Conservation (phyloP, 441 rosid genomes). For the Arabidopsis hybrid region DNA sequence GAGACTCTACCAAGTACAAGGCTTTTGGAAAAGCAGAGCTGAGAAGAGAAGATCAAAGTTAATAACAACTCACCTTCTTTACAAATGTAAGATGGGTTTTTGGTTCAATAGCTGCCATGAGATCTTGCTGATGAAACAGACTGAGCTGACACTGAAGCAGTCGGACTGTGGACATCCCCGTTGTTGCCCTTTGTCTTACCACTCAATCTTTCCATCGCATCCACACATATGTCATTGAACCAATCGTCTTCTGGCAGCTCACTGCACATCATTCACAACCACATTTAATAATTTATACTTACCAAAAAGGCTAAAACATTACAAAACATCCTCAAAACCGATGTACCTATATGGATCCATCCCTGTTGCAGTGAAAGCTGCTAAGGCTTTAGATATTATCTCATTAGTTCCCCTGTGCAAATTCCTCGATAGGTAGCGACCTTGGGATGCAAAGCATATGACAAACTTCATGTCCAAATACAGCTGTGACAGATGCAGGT, state of each 20-base stretch:
- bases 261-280: slow-evolving; percentile 51
- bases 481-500: slow-evolving; percentile 59
- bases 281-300: slow-evolving; percentile 7
- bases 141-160: slow-evolving; percentile 96
- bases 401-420: slow-evolving; percentile 90
- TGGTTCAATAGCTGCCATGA: slow-evolving; percentile 66
- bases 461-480: slow-evolving; percentile 98
- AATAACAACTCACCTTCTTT: slow-evolving; percentile 28
- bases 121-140: slow-evolving; percentile 94
- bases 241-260: slow-evolving; percentile 91
- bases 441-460: slow-evolving; percentile 92
- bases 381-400: slow-evolving; percentile 81
- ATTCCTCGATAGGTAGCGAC: slow-evolving; percentile 94
- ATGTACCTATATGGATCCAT: slow-evolving; percentile 90
- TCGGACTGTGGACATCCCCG: slow-evolving; percentile 87
- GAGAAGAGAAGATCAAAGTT: slow-evolving; percentile 28
- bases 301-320: background rate
- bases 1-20: slow-evolving; percentile 33
- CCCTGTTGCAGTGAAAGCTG: slow-evolving; percentile 87
- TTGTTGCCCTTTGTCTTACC: slow-evolving; percentile 79
- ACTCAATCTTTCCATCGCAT: slow-evolving; percentile 83
- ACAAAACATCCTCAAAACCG: background rate
- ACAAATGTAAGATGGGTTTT: slow-evolving; percentile 27
- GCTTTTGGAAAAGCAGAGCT: slow-evolving; percentile 2
- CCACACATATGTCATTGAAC: slow-evolving; percentile 86